Conservation (phyloP, 352 stramenopile species). For the Pythium vanterpoolii region DNA sequence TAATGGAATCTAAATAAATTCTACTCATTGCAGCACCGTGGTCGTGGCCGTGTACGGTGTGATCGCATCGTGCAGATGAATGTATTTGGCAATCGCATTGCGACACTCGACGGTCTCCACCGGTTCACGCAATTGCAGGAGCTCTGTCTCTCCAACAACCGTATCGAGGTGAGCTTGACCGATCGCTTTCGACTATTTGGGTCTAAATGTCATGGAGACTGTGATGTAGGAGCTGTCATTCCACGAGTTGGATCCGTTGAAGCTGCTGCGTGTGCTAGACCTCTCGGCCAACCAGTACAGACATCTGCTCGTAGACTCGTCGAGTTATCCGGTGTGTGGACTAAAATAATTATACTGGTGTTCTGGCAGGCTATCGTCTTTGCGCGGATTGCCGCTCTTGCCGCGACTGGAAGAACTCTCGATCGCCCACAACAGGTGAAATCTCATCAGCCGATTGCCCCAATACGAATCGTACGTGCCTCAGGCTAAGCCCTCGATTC, state of each 20-base stretch:
- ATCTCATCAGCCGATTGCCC: no score
- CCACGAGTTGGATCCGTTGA: conserved; percentile 52
- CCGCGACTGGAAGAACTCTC: conserved; percentile 67
- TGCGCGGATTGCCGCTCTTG: conserved; percentile 57
- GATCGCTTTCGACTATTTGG: not conserved
- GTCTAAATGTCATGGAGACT: not conserved
- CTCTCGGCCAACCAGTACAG: conserved; percentile 69
- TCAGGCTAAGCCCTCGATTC: no score
- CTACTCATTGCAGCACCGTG: not conserved
- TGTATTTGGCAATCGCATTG: conserved; percentile 68
- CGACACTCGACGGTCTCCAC: conserved; percentile 64
- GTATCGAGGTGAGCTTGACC: conserved; percentile 40
- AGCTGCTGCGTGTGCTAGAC: conserved; percentile 66
- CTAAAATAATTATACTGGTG: not conserved
- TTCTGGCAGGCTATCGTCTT: conserved; percentile 42
- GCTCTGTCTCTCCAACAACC: conserved; percentile 81
- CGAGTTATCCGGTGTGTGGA: no score
- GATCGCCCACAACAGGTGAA: conserved; percentile 67
- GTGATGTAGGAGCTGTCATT: conserved; percentile 49
- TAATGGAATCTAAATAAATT: not conserved
- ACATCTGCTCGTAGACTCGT: not conserved
- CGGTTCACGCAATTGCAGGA: conserved; percentile 58
- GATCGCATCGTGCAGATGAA: conserved; percentile 67
- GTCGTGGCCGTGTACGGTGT: conserved; percentile 22
- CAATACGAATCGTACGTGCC: no score